phyloP scores from a whole-genome alignment of 768 basidiomycete genomes.

The Xerocomellus amylosporus region DNA sequence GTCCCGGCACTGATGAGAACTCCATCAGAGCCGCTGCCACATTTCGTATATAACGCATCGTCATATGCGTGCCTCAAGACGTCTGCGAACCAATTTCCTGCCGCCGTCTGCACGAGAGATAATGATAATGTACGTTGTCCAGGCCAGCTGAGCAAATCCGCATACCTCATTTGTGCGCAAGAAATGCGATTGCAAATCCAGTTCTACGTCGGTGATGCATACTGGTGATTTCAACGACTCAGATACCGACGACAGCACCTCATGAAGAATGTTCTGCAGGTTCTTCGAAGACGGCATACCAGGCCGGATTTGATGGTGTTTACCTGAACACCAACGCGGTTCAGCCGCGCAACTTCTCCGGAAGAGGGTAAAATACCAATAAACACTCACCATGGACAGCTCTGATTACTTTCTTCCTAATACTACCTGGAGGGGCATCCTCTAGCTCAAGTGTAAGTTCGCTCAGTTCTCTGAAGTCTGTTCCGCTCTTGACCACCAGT shows the following conservation, averaged over 20 bases:
- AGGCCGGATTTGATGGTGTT: slow-evolving; percentile 60
- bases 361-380: neutral
- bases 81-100: slow-evolving; percentile 84
- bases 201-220: slow-evolving; percentile 61
- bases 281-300: slow-evolving; percentile 52
- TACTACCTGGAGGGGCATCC: slow-evolving; percentile 56
- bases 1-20: slow-evolving; percentile 84
- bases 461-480: slow-evolving; percentile 85
- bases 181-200: slow-evolving; percentile 73
- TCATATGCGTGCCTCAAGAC: slow-evolving; percentile 81
- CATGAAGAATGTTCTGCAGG: slow-evolving; percentile 57
- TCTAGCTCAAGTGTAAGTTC: slow-evolving; percentile 65
- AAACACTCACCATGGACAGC: slow-evolving; percentile 51
- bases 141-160: neutral
- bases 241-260: slow-evolving; percentile 65
- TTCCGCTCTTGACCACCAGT: slow-evolving; percentile 80
- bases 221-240: slow-evolving; percentile 70
- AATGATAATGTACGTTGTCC: no score
- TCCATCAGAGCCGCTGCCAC: slow-evolving; percentile 67
- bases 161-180: slow-evolving; percentile 72
- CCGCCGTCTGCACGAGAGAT: slow-evolving; percentile 49
- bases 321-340: slow-evolving; percentile 44
- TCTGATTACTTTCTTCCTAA: slow-evolving; percentile 63
- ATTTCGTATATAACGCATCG: slow-evolving; percentile 57
- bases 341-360: neutral